Conservation (phyloP, 2,329 filamentous ascomycete genomes). For the Cylindrodendrum hubeiense region DNA sequence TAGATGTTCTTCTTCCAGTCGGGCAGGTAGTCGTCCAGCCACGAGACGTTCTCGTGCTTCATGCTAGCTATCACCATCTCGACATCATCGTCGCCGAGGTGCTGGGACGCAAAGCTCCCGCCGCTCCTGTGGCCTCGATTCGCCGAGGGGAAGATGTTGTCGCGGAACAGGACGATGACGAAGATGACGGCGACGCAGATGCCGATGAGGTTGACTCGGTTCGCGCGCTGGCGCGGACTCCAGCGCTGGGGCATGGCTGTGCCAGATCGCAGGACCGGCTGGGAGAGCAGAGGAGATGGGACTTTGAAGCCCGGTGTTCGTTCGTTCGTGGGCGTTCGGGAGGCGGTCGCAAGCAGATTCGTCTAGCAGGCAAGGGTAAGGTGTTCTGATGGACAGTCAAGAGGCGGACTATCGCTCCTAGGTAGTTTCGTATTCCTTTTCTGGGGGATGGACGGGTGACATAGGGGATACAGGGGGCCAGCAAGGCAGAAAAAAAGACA, state of each 20-base stretch:
- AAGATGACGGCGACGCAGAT: constrained; percentile 40
- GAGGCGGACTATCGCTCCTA: background rate
- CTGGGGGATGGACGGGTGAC: background rate
- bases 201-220: constrained; percentile 43
- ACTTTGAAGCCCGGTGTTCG: background rate
- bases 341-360: background rate
- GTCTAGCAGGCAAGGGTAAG: background rate
- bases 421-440: background rate
- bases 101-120: constrained; percentile 30
- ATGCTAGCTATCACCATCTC: constrained; percentile 51
- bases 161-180: constrained; percentile 43
- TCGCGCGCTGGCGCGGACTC: constrained; percentile 44
- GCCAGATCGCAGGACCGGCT: constrained; percentile 21
- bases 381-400: background rate
- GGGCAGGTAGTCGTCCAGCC: constrained; percentile 56
- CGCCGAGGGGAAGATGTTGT: constrained; percentile 36
- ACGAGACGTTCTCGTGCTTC: constrained; percentile 51
- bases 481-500: background rate
- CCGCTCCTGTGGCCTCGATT: constrained; percentile 24
- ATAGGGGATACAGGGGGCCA: background rate
- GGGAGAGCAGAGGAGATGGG: background rate
- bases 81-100: constrained; percentile 44
- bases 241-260: constrained; percentile 39
- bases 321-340: background rate
- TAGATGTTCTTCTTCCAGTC: constrained; percentile 67